Percentiles rank a stretch among this genome's conserved stretches.
These are phyloP conservation scores for Tillandsia fasciculata DNA, from an alignment of 176 grass and related monocot species.

Conservation along the genomic window DNA sequence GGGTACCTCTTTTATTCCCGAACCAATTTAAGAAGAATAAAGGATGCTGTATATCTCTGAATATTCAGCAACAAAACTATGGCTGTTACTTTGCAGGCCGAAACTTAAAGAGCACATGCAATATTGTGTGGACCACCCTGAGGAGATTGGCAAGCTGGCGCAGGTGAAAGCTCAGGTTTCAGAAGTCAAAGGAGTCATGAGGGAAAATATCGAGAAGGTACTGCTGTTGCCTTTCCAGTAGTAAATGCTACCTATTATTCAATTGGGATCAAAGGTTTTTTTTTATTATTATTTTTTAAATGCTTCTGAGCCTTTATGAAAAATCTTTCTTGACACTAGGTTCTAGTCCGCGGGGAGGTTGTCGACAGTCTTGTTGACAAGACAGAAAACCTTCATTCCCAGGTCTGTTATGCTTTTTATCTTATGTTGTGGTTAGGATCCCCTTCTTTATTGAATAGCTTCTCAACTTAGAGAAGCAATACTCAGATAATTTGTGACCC, in stretches of 20 bases:
- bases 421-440: not conserved
- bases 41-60: not conserved
- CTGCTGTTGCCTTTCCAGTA: not conserved
- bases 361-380: slow-evolving; percentile 90
- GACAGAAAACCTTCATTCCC: slow-evolving; percentile 80
- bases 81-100: slow-evolving; percentile 32
- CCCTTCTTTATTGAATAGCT: no score
- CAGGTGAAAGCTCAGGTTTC: slow-evolving; percentile 95
- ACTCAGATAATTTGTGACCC: no score
- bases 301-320: slow-evolving; percentile 1
- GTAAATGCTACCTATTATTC: not conserved
- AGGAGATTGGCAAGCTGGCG: slow-evolving; percentile 81
- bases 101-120: slow-evolving; percentile 98
- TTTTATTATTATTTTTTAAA: not conserved
- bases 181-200: slow-evolving; percentile 96
- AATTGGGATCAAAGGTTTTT: slow-evolving; percentile 1
- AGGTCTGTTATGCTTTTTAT: slow-evolving; percentile 26
- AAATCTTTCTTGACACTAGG: slow-evolving; percentile 27
- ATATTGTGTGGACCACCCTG: slow-evolving; percentile 80
- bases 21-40: not conserved
- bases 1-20: slow-evolving; percentile 29
- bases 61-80: not conserved
- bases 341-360: slow-evolving; percentile 92
- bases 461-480: no score
- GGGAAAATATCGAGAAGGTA: slow-evolving; percentile 97